A percentile compares a stretch with the other conserved stretches of the same genome.
Conservation (phyloP, 768 basidiomycete genomes). For the Paxillus involutus region DNA sequence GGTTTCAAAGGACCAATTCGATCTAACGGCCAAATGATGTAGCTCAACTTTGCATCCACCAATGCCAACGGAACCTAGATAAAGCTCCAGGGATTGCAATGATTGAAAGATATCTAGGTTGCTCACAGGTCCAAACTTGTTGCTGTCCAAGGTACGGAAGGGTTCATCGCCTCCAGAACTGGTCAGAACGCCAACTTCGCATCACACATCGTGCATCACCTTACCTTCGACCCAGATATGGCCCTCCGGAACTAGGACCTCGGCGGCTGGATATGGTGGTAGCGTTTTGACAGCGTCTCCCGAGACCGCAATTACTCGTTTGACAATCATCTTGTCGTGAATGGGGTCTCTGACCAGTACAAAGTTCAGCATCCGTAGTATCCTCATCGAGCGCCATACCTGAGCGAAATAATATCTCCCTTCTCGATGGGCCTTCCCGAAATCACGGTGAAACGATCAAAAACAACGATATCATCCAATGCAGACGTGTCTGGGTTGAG, state of each 20-base stretch:
- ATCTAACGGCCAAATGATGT: slow-evolving; percentile 51
- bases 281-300: slow-evolving; percentile 66
- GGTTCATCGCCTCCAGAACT: slow-evolving; percentile 56
- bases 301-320: slow-evolving; percentile 63
- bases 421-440: slow-evolving; percentile 38
- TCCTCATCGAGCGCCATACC: slow-evolving; percentile 35
- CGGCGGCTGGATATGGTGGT: slow-evolving; percentile 60
- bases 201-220: slow-evolving; percentile 6
- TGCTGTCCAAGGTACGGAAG: slow-evolving; percentile 70
- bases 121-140: slow-evolving; percentile 67
- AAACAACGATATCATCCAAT: slow-evolving; percentile 62
- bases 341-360: slow-evolving; percentile 52
- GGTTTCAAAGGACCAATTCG: slow-evolving; percentile 41
- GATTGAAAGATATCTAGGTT: neutral
- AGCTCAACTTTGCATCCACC: slow-evolving; percentile 49
- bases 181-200: neutral
- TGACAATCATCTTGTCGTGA: slow-evolving; percentile 56
- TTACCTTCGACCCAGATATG: slow-evolving; percentile 78
- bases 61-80: slow-evolving; percentile 42
- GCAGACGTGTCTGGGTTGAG: slow-evolving; percentile 69
- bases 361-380: neutral
- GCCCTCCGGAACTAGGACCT: slow-evolving; percentile 56
- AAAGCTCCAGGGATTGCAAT: neutral
- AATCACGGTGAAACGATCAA: slow-evolving; percentile 50
- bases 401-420: slow-evolving; percentile 67